Conservation (phyloP, 306 rosid genomes). For the Glycyrrhiza uralensis region DNA sequence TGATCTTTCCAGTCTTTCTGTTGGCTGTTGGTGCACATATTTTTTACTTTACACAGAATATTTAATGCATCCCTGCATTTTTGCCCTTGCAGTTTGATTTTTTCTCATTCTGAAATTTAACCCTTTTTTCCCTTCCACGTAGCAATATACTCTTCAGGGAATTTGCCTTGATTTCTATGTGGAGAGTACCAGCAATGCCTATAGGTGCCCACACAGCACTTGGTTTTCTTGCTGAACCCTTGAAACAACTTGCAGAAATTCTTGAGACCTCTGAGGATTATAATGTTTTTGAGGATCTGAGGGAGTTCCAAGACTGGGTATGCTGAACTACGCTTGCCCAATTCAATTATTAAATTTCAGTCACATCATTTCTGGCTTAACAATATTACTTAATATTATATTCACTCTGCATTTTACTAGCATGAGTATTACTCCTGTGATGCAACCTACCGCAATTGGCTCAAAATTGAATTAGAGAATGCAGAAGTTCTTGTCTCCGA, state of each 20-base stretch:
- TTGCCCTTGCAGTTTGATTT: conserved; percentile 22
- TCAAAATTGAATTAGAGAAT: conserved; percentile 79
- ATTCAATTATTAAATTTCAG: conserved; percentile 12
- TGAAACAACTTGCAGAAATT: conserved; percentile 82
- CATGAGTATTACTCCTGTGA: conserved; percentile 94
- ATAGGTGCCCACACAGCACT: conserved; percentile 88
- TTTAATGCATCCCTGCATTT: neutral
- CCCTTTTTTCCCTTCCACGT: conserved; percentile 8
- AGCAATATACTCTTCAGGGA: conserved; percentile 95
- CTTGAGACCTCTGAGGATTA: conserved; percentile 50
- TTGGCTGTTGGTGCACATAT: conserved; percentile 16
- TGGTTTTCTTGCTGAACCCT: conserved; percentile 91
- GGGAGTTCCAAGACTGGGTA: conserved; percentile 98
- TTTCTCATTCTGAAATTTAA: conserved; percentile 24
- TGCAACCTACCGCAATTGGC: conserved; percentile 98
- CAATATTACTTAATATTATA: conserved; percentile 1
- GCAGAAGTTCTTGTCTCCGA: conserved; percentile 58
- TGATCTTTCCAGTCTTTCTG: conserved; percentile 12
- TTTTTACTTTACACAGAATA: neutral
- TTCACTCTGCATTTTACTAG: conserved; percentile 38
- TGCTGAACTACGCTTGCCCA: neutral
- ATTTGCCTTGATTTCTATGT: conserved; percentile 92
- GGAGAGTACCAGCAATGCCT: conserved; percentile 97
- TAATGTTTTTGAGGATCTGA: conserved; percentile 63
- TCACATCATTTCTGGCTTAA: conserved; percentile 19